phyloP scores from a whole-genome alignment of 805 yeast genomes.

The Saccharomycopsis olivae region DNA sequence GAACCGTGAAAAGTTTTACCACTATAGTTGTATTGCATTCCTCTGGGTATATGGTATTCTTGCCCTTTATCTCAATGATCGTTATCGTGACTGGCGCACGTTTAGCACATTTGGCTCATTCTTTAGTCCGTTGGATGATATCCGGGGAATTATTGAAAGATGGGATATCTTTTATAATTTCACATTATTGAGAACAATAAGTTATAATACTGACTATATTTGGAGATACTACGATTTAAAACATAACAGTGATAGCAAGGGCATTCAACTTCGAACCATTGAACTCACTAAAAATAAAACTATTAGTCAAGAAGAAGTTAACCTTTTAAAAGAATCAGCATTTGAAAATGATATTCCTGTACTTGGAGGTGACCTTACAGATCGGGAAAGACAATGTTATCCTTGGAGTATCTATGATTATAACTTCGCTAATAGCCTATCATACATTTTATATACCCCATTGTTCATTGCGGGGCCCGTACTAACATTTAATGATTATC shows the following conservation, averaged over 20 bases:
- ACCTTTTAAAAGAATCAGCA: neutral
- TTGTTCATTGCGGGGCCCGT: conserved; percentile 93
- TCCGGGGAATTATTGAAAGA: conserved; percentile 67
- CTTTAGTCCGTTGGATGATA: conserved; percentile 47
- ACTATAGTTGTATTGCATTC: conserved; percentile 30
- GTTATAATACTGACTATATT: conserved; percentile 71
- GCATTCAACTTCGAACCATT: conserved; percentile 7
- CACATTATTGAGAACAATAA: conserved; percentile 71
- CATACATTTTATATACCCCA: conserved; percentile 80
- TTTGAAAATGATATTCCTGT: neutral
- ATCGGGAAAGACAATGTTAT: conserved; percentile 53
- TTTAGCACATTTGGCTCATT: conserved; percentile 29
- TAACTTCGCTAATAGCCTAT: conserved; percentile 51
- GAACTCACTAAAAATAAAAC: neutral
- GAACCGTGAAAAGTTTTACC: conserved; percentile 20
- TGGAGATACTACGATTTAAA: conserved; percentile 24
- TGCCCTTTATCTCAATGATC: conserved; percentile 69
- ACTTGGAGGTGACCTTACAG: conserved; percentile 29
- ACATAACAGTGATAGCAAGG: neutral
- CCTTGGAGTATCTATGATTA: conserved; percentile 55
- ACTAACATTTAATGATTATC: conserved; percentile 81
- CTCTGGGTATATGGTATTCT: conserved; percentile 78
- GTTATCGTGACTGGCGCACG: conserved; percentile 42
- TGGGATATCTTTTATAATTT: conserved; percentile 98
- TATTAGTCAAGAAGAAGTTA: conserved; percentile 1